Evolutionary conservation across 2,329 filamentous ascomycete genomes (phyloP).

Genomic region (Pezicula radicicola): DNA sequence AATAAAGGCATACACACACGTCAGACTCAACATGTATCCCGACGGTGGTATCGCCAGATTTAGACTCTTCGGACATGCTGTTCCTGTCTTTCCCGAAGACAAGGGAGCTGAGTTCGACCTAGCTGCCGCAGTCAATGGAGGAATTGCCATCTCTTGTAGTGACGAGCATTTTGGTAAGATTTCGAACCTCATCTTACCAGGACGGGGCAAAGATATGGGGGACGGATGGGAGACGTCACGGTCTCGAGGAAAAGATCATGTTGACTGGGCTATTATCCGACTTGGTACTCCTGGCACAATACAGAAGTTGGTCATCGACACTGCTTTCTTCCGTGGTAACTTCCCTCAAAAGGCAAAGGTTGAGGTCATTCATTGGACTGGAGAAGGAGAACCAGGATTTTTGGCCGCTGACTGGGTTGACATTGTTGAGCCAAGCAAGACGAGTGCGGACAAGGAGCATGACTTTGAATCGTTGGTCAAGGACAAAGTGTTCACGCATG

Average conservation of each 20-base stretch:
- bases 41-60: conserved; percentile 83
- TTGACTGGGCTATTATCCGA: conserved; percentile 78
- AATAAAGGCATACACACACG: conserved; percentile 71
- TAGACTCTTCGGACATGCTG: conserved; percentile 71
- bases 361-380: conserved; percentile 55
- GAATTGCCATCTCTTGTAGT: conserved; percentile 70
- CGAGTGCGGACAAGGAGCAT: conserved; percentile 71
- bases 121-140: conserved; percentile 75
- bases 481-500: conserved; percentile 68
- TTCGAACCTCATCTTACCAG: conserved; percentile 76
- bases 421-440: conserved; percentile 64
- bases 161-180: conserved; percentile 84
- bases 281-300: conserved; percentile 65
- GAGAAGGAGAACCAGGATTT: conserved; percentile 49
- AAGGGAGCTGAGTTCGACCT: conserved; percentile 67
- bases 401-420: conserved; percentile 62
- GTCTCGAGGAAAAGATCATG: conserved; percentile 66
- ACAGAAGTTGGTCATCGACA: conserved; percentile 71
- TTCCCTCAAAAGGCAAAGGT: conserved; percentile 75
- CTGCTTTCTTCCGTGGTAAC: conserved; percentile 80
- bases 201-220: conserved; percentile 79
- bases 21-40: conserved; percentile 79
- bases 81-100: conserved; percentile 72
- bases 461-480: conserved; percentile 54
- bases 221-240: conserved; percentile 85